Percentiles rank a stretch among this genome's conserved stretches.
These are phyloP conservation scores for Vitis rupestris DNA, from an alignment of 164 flowering plant species.

Conservation along the genomic window DNA sequence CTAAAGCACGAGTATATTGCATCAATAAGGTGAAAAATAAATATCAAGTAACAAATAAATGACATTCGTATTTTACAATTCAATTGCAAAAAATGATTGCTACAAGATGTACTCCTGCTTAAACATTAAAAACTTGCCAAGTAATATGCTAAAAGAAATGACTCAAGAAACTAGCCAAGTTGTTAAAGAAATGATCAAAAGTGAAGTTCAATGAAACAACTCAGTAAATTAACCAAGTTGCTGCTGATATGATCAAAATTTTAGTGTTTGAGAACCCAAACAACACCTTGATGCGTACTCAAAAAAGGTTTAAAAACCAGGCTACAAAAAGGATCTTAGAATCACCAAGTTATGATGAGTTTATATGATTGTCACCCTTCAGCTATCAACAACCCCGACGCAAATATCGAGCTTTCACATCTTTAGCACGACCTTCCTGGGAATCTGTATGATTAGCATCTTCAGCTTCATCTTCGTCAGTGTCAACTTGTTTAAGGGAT, in stretches of 20 bases:
- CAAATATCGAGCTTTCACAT: conserved; percentile 6
- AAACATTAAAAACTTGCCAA: not conserved
- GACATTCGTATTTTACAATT: not conserved
- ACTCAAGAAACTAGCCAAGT: too few relatives aligned
- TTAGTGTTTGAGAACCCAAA: not conserved
- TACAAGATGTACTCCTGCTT: not conserved
- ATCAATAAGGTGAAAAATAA: too few relatives aligned
- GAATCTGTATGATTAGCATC: conserved; percentile 1
- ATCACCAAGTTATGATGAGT: not conserved
- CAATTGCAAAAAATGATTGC: not conserved
- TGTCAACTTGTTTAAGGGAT: conserved; percentile 10
- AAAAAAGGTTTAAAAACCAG: not conserved
- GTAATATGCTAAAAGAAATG: not conserved
- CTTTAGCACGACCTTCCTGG: not conserved
- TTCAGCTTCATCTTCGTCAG: conserved; percentile 18
- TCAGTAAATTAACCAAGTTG: not conserved
- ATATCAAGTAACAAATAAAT: not conserved
- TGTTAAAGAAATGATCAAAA: not conserved
- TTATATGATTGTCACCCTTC: not conserved
- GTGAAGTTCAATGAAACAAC: not conserved
- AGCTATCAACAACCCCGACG: not conserved
- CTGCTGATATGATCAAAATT: not conserved
- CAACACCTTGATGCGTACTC: not conserved
- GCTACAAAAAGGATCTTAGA: not conserved
- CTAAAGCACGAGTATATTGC: too few relatives aligned